These are phyloP conservation scores for Schwanniomyces polymorphus DNA, from an alignment of 805 yeast genomes.

Conservation along the genomic window DNA sequence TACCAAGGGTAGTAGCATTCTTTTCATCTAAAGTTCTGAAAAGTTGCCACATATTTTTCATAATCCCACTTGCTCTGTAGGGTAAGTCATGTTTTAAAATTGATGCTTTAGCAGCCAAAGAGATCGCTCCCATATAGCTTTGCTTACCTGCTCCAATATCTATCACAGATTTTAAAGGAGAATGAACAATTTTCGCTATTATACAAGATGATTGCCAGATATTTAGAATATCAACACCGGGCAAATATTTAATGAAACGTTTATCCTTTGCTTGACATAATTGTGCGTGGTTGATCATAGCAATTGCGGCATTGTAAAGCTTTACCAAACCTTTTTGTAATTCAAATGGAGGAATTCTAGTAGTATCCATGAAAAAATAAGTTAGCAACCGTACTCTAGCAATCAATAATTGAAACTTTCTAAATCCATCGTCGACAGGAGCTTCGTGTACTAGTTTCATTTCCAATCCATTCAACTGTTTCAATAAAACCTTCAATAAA, in stretches of 20 bases:
- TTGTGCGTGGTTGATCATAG: constrained; percentile 66
- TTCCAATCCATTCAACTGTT: constrained; percentile 78
- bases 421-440: constrained; percentile 55
- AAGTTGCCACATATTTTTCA: constrained; percentile 91
- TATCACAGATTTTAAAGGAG: constrained; percentile 63
- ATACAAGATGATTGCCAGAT: constrained; percentile 93
- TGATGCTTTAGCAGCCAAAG: constrained; percentile 73
- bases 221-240: constrained; percentile 76
- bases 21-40: constrained; percentile 67
- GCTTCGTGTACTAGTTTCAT: constrained; percentile 44
- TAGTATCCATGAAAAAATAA: constrained; percentile 74
- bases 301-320: constrained; percentile 77
- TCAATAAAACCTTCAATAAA: constrained; percentile 64
- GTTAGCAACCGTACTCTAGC: constrained; percentile 82
- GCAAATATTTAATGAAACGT: constrained; percentile 71
- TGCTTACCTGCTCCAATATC: constrained; percentile 73
- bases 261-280: constrained; percentile 58
- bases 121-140: constrained; percentile 65
- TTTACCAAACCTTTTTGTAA: constrained; percentile 71
- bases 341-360: constrained; percentile 53
- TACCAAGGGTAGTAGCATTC: constrained; percentile 37
- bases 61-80: constrained; percentile 87
- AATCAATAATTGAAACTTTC: constrained; percentile 67
- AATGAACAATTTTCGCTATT: constrained; percentile 74
- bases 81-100: constrained; percentile 91